phyloP scores from a whole-genome alignment of 2,329 filamentous ascomycete species.

The Phaeoacremonium minimum region DNA sequence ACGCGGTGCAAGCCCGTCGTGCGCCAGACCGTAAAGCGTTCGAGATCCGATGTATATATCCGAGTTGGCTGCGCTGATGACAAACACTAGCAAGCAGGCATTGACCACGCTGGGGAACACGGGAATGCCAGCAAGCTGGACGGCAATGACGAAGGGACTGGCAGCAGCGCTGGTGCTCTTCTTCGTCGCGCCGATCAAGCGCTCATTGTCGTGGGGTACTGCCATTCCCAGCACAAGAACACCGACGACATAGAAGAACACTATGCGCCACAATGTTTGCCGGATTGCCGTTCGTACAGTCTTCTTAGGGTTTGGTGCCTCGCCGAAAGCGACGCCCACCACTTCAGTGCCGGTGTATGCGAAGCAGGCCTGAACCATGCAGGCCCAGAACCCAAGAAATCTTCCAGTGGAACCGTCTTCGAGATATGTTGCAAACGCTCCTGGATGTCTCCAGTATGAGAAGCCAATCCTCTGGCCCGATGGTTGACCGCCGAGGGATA shows the following conservation, averaged over 20 bases:
- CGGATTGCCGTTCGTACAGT: slow-evolving; percentile 51
- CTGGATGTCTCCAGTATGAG: slow-evolving; percentile 36
- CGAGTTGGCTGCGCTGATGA: slow-evolving; percentile 57
- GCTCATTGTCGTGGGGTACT: slow-evolving; percentile 52
- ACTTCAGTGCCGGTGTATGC: slow-evolving; percentile 46
- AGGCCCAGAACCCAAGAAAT: slow-evolving; percentile 47
- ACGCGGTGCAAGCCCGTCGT: slow-evolving; percentile 32
- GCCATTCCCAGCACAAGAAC: slow-evolving; percentile 59
- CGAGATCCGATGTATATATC: slow-evolving; percentile 47
- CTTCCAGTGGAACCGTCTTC: slow-evolving; percentile 25
- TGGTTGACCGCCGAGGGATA: slow-evolving; percentile 33
- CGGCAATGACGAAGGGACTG: slow-evolving; percentile 3
- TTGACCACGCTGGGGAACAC: slow-evolving; percentile 54
- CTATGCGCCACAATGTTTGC: slow-evolving; percentile 65
- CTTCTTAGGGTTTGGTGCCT: slow-evolving; percentile 36
- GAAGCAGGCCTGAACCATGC: slow-evolving; percentile 41
- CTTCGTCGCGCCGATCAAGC: slow-evolving; percentile 46
- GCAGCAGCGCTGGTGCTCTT: slow-evolving; percentile 28
- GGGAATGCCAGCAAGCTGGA: slow-evolving; percentile 43
- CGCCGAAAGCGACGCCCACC: slow-evolving; percentile 41
- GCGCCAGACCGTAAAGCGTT: slow-evolving; percentile 31
- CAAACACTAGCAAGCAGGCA: slow-evolving; percentile 53
- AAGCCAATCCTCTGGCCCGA: slow-evolving; percentile 32
- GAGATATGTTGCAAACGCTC: slow-evolving; percentile 32
- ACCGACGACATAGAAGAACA: slow-evolving; percentile 64